These are phyloP conservation scores for Gyrodon lividus DNA, from an alignment of 768 basidiomycete species.

Conservation along the genomic window DNA sequence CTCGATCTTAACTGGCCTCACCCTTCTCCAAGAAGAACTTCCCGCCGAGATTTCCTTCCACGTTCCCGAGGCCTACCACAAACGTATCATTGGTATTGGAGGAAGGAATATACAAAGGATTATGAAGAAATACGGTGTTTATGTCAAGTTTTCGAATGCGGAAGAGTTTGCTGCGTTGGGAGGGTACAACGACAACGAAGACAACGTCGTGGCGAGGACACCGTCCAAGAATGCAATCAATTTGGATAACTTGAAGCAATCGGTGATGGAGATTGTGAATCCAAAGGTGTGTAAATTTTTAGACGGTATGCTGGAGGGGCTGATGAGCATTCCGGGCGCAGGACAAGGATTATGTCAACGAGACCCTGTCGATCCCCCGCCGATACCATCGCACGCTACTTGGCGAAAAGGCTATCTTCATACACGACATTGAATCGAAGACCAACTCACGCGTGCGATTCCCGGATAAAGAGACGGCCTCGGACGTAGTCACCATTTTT, in stretches of 20 bases:
- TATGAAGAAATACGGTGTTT: constrained; percentile 99
- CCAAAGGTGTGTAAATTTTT: constrained; percentile 85
- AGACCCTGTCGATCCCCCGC: constrained; percentile 90
- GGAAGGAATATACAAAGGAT: constrained; percentile 98
- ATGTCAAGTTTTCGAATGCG: constrained; percentile 98
- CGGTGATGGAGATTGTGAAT: constrained; percentile 96
- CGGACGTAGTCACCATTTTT: constrained; percentile 93
- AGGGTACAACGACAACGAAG: constrained; percentile 95
- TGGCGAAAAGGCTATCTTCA: constrained; percentile 96
- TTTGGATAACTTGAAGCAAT: constrained; percentile 90
- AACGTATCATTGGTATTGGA: constrained; percentile 97
- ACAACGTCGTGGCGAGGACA: constrained; percentile 97
- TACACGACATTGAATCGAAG: constrained; percentile 95
- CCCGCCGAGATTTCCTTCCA: constrained; percentile 99
- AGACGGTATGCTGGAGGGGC: too few relatives aligned
- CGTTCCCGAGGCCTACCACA: constrained; percentile 97
- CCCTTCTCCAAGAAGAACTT: constrained; percentile 92
- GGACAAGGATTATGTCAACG: constrained; percentile 97
- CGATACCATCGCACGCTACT: constrained; percentile 93
- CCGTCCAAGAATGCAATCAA: constrained; percentile 97
- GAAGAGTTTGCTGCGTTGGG: constrained; percentile 95
- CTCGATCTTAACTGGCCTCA: constrained; percentile 85
- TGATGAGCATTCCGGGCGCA: constrained; percentile 37
- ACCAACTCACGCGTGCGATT: constrained; percentile 92
- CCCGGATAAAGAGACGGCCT: constrained; percentile 92